A percentile compares a stretch with the other conserved stretches of the same genome.
phyloP scores from a whole-genome alignment of 768 basidiomycete genomes.

The Hydnum rufescens region DNA sequence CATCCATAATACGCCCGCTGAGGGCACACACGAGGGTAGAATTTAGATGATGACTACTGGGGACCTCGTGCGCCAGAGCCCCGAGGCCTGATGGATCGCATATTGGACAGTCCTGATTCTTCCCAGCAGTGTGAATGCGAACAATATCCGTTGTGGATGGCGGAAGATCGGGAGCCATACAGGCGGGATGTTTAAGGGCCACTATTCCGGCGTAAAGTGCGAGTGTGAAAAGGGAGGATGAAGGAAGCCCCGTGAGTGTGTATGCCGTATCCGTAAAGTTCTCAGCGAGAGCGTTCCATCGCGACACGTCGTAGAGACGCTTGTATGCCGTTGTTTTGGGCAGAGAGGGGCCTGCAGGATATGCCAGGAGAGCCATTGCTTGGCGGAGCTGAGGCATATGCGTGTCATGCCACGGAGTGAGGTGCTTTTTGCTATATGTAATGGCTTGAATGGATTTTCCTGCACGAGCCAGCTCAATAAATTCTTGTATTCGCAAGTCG shows the following conservation, averaged over 20 bases:
- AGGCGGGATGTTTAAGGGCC: conserved; percentile 74
- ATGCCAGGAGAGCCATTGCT: conserved; percentile 59
- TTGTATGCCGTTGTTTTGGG: conserved; percentile 16
- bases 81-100: conserved; percentile 61
- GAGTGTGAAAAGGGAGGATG: conserved; percentile 70
- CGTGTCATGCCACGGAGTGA: conserved; percentile 64
- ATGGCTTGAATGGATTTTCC: conserved; percentile 58
- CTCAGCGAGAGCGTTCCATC: conserved; percentile 57
- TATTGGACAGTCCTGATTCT: conserved; percentile 78
- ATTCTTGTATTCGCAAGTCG: conserved; percentile 87
- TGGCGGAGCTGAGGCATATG: conserved; percentile 61
- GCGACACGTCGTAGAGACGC: conserved; percentile 63
- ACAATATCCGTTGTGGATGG: neutral
- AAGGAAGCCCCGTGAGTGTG: conserved; percentile 68
- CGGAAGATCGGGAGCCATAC: conserved; percentile 24
- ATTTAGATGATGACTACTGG: conserved; percentile 83
- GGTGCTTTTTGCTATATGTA: conserved; percentile 60
- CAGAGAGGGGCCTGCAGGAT: conserved; percentile 12
- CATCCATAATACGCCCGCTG: conserved; percentile 88
- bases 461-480: conserved; percentile 70
- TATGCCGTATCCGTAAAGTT: conserved; percentile 78
- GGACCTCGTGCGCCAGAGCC: conserved; percentile 65
- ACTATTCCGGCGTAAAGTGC: conserved; percentile 83
- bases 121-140: conserved; percentile 16
- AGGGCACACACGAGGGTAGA: conserved; percentile 87